Evolutionary conservation across 345 rosid genomes (phyloP).

Genomic region (Psidium guajava): DNA sequence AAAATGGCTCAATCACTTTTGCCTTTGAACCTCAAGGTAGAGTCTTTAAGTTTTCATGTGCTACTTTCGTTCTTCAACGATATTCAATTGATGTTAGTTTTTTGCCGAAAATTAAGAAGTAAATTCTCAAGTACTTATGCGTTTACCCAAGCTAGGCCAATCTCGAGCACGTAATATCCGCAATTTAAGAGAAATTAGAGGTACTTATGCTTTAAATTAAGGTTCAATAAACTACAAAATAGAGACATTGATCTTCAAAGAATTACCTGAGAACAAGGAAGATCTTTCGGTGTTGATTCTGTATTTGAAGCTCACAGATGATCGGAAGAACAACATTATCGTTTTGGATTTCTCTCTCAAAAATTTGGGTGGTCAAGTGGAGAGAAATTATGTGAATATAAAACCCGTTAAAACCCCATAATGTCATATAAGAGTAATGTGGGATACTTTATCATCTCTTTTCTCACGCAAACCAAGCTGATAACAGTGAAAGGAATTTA

Average conservation of each 20-base stretch:
- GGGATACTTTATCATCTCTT: neutral
- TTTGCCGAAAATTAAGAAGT: neutral
- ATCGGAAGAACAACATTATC: neutral
- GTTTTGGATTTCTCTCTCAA: neutral
- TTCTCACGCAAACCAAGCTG: neutral
- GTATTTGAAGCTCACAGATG: neutral
- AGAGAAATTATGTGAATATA: neutral
- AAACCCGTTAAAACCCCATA: neutral
- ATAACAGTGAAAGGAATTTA: neutral
- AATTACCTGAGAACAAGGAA: neutral
- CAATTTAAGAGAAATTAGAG: neutral
- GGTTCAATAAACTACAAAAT: neutral
- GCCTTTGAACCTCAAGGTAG: neutral
- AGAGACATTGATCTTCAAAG: neutral
- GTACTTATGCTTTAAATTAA: neutral
- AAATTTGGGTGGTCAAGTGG: neutral
- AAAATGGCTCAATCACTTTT: neutral
- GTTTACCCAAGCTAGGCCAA: neutral
- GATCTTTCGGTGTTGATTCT: neutral
- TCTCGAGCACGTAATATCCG: neutral
- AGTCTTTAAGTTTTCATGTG: neutral
- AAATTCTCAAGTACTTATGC: neutral
- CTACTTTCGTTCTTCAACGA: neutral
- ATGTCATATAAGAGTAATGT: neutral
- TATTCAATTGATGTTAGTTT: neutral